These are phyloP conservation scores for Malus hybrid DNA, from an alignment of 331 rosid species.

Conservation along the genomic window DNA sequence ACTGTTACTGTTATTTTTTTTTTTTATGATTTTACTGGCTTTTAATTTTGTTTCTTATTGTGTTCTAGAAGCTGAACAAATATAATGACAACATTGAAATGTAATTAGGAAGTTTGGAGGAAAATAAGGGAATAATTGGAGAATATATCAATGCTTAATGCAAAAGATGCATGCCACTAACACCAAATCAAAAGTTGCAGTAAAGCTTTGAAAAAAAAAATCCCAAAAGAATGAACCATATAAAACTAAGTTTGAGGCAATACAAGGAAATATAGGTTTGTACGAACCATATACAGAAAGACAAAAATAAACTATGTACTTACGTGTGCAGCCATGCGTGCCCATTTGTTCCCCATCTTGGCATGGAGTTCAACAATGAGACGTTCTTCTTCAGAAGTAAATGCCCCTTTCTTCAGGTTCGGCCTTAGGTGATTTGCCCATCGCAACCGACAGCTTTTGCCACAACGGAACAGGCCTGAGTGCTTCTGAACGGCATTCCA, in stretches of 20 bases:
- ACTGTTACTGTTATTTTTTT: too few species aligned
- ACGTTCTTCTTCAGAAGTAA: constrained; percentile 73
- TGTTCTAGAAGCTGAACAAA: background rate
- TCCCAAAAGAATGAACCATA: background rate
- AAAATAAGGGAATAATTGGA: background rate
- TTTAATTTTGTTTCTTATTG: too few species aligned
- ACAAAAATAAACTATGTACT: constrained; percentile 22
- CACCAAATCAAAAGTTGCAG: background rate
- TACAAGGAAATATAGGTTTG: constrained; percentile 18
- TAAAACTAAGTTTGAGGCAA: background rate
- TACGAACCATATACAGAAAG: background rate
- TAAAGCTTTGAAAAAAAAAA: background rate
- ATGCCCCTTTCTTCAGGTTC: constrained; percentile 84
- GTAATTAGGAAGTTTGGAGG: background rate
- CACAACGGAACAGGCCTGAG: constrained; percentile 82
- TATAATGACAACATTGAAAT: background rate
- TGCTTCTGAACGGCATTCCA: constrained; percentile 99
- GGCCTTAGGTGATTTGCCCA: constrained; percentile 99
- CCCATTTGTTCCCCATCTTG: constrained; percentile 97
- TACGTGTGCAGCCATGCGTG: constrained; percentile 91
- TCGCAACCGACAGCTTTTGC: constrained; percentile 94
- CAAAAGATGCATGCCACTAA: background rate
- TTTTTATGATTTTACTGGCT: too few species aligned
- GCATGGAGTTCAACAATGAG: constrained; percentile 79
- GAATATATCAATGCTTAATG: background rate